phyloP scores from a whole-genome alignment of 495 filamentous ascomycete species.

The Neurospora sp. region DNA sequence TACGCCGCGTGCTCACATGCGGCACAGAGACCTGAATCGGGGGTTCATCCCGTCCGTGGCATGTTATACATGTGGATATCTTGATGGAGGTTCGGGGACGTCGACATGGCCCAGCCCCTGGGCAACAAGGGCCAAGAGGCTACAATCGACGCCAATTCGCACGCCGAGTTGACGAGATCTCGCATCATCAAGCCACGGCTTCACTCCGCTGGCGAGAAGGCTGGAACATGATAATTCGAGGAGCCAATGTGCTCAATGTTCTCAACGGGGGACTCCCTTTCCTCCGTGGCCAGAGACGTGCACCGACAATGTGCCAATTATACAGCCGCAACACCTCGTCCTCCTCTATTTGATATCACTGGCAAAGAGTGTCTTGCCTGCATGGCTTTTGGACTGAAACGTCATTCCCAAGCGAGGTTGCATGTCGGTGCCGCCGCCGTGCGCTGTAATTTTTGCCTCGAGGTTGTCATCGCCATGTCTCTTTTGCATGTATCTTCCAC shows the following conservation, averaged over 20 bases:
- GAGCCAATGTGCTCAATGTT: not conserved
- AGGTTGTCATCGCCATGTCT: not conserved
- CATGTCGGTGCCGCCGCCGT: not conserved
- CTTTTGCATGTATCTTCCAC: not conserved
- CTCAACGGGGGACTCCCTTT: not conserved
- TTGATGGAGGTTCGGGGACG: not conserved
- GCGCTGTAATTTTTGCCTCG: not conserved
- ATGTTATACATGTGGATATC: not conserved
- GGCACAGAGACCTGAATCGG: not conserved
- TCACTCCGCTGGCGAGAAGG: not conserved
- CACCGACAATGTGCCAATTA: not conserved
- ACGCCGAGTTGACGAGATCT: not conserved
- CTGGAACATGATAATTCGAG: not conserved
- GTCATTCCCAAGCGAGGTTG: not conserved
- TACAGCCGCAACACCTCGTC: not conserved
- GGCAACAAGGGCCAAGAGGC: not conserved
- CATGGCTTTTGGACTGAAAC: not conserved
- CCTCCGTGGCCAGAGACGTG: not conserved
- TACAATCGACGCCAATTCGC: not conserved
- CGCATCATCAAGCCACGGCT: not conserved
- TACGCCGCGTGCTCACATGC: not conserved
- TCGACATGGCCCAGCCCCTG: not conserved
- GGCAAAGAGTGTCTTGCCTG: not conserved
- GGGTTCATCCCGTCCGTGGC: not conserved
- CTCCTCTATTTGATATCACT: not conserved